Evolutionary conservation across 345 rosid species (phyloP).

Genomic region (Clausena lansium): DNA sequence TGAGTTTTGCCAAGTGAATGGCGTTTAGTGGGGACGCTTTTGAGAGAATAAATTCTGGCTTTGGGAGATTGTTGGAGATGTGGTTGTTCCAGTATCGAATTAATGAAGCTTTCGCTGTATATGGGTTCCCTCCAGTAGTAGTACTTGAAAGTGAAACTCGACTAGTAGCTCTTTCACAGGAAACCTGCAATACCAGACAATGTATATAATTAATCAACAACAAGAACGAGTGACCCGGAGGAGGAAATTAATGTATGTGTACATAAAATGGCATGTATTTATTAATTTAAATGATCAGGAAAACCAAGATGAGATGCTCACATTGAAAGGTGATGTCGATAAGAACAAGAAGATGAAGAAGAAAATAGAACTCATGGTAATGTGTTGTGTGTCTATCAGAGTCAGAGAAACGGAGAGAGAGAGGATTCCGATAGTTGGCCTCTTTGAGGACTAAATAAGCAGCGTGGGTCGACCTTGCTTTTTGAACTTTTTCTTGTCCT

Average conservation of each 20-base stretch:
- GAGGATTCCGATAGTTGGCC: not conserved
- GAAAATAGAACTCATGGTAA: slow-evolving; percentile 14
- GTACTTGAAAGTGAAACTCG: not conserved
- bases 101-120: slow-evolving; percentile 66
- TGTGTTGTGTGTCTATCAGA: not conserved
- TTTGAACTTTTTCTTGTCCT: not conserved
- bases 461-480: not conserved
- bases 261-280: too few species aligned
- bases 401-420: not conserved
- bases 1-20: slow-evolving; percentile 42
- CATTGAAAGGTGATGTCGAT: slow-evolving; percentile 17
- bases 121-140: slow-evolving; percentile 41
- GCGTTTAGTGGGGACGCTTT: slow-evolving; percentile 71
- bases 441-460: slow-evolving; percentile 5
- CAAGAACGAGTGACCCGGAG: too few species aligned
- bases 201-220: too few species aligned
- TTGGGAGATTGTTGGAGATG: slow-evolving; percentile 37
- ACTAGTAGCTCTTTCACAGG: not conserved
- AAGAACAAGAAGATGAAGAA: slow-evolving; percentile 17
- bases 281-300: not conserved
- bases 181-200: slow-evolving; percentile 21
- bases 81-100: slow-evolving; percentile 84
- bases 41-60: slow-evolving; percentile 60
- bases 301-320: slow-evolving; percentile 22
- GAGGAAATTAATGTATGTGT: too few species aligned